phyloP scores from a whole-genome alignment of 768 basidiomycete genomes.

The Gymnopilus dilepis region DNA sequence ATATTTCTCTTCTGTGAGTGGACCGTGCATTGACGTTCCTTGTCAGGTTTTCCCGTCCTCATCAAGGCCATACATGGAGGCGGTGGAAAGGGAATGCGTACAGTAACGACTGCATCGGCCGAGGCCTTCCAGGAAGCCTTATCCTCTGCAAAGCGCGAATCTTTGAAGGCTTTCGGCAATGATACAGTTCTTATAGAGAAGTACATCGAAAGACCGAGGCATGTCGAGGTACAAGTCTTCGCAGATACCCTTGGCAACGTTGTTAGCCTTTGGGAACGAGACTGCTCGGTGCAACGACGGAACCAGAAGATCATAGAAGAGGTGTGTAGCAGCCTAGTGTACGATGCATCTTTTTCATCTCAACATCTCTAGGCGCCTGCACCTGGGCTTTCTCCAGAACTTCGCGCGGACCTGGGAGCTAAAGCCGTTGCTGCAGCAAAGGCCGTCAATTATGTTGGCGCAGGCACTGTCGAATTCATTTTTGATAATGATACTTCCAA shows the following conservation, averaged over 20 bases:
- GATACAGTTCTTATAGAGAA: slow-evolving; percentile 88
- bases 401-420: slow-evolving; percentile 79
- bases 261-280: slow-evolving; percentile 96
- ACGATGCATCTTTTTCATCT: not conserved
- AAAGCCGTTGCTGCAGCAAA: slow-evolving; percentile 93
- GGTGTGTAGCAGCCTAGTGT: slow-evolving; percentile 40
- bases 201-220: slow-evolving; percentile 85
- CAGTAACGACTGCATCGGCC: slow-evolving; percentile 60
- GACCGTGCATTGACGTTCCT: not conserved
- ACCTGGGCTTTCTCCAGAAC: slow-evolving; percentile 79
- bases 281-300: slow-evolving; percentile 88
- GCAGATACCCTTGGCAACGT: slow-evolving; percentile 80
- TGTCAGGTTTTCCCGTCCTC: slow-evolving; percentile 81
- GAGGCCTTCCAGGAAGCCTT: slow-evolving; percentile 81
- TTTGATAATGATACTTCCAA: slow-evolving; percentile 88
- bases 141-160: slow-evolving; percentile 88
- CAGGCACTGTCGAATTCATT: slow-evolving; percentile 96
- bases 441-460: slow-evolving; percentile 91
- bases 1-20: not conserved
- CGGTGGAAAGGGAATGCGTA: slow-evolving; percentile 95
- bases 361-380: slow-evolving; percentile 73
- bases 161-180: slow-evolving; percentile 86
- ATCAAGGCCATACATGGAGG: slow-evolving; percentile 98
- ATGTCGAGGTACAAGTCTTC: slow-evolving; percentile 95
- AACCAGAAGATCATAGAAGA: slow-evolving; percentile 98